Base-by-base conservation (phyloP, 176 grass and related monocot species). In the Tillandsia leiboldiana region DNA sequence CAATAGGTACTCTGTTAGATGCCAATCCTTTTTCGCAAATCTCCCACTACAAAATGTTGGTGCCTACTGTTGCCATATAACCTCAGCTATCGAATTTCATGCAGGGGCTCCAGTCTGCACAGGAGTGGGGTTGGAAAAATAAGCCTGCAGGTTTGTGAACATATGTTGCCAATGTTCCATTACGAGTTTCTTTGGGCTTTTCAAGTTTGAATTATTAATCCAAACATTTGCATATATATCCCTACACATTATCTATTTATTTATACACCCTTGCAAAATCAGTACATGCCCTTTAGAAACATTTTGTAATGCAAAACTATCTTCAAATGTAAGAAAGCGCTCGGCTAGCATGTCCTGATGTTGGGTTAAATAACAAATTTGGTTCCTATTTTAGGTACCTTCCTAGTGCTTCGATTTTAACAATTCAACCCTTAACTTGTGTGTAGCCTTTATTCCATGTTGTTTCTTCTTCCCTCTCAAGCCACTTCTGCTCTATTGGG, bases 51-150 rank as follows among this genome's bases (percentile, higher is more conserved):
- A 23, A 13, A 42, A 69, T 81, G 56, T 71, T 61, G 74, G 76
- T 68, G 53, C 10, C 0, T 26, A 66, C 67, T 11, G 28, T 12
- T 26, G 8, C 68, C 8, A 47, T 49, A 28, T 82, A 28, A 78
- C 56, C 73, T 63, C 29, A 33, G 28, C 29, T 33, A 33, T 62
- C 26, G 9, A 53, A 17, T 73, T n/a, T 56, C 54, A 51, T 69
- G 12, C 77, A 99, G 94, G 90, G 89, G 54, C 83, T 88, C 65
- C 84, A 85, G 64, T 75, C 84, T 73, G 75, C 87, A 75, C 87
- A 99, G 75, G 95, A 94, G 11, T 88, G 73, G 72, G 57, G 87
- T 33, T 90, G 87, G 87, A 94, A 86, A 88, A 88, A 88, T 72
- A 84, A 90, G 57, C 74, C 73, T 48, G 26, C 75, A 76, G 90